Conservation (phyloP, 495 filamentous ascomycete species). For the Penicillium ucsense region DNA sequence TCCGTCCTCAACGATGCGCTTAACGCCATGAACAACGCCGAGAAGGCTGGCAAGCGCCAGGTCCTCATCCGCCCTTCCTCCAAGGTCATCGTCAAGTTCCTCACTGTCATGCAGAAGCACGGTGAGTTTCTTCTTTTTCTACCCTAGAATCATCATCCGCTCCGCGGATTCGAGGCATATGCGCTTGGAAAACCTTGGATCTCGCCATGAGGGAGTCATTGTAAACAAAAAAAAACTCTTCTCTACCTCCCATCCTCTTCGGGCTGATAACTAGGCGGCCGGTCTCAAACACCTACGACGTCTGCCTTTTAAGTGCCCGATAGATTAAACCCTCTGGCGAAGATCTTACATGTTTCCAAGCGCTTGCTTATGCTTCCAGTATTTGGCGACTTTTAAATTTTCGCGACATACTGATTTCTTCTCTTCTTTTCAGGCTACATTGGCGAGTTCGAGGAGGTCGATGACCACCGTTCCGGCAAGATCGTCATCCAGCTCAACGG, state of each 20-base stretch:
- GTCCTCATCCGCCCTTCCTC: slow-evolving; percentile 92
- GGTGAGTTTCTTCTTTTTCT: slow-evolving; percentile 52
- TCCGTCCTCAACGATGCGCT: slow-evolving; percentile 98
- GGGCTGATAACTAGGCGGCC: slow-evolving; percentile 99
- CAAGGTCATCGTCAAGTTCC: slow-evolving; percentile 99
- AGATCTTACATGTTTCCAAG: slow-evolving; percentile 89
- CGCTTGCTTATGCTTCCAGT: slow-evolving; percentile 42
- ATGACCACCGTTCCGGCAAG: slow-evolving; percentile 98
- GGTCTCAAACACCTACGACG: slow-evolving; percentile 70
- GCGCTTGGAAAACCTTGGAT: background rate
- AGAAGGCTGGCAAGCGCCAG: slow-evolving; percentile 98
- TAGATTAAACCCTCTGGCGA: slow-evolving; percentile 59
- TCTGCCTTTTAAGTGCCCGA: slow-evolving; percentile 99
- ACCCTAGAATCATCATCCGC: background rate
- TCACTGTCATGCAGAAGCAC: slow-evolving; percentile 96
- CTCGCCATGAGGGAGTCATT: background rate
- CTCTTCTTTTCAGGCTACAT: slow-evolving; percentile 69
- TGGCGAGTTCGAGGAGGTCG: slow-evolving; percentile 99
- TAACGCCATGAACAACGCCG: slow-evolving; percentile 99
- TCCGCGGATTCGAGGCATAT: background rate
- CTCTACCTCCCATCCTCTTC: slow-evolving; percentile 31
- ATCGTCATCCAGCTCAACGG: slow-evolving; percentile 93
- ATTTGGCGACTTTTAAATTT: slow-evolving; percentile 82
- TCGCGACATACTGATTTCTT: slow-evolving; percentile 68
- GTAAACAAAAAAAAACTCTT: background rate